Conservation (phyloP, 2,329 filamentous ascomycete genomes). For the Exophiala viscosa region DNA sequence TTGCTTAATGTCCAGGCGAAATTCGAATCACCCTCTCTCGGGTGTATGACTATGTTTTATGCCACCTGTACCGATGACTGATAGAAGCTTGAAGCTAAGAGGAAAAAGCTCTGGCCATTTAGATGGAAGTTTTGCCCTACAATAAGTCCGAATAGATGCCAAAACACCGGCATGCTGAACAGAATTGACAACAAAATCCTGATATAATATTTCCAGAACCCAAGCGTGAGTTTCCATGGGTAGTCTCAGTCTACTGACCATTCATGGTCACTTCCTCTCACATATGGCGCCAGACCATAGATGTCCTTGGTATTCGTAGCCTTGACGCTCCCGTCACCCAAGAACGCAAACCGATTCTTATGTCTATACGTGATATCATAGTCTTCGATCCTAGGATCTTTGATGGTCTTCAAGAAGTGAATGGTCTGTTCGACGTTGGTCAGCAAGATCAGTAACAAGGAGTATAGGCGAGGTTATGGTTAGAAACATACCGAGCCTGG, state of each 20-base stretch:
- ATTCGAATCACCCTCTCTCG: too few species aligned
- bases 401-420: constrained; percentile 32
- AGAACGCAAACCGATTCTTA: constrained; percentile 39
- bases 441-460: background rate
- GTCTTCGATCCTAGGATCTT: constrained; percentile 35
- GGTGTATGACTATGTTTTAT: too few species aligned
- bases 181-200: too few species aligned
- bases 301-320: constrained; percentile 20
- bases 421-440: constrained; percentile 30
- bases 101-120: too few species aligned
- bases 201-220: too few species aligned
- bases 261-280: background rate
- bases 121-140: too few species aligned
- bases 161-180: too few species aligned
- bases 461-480: background rate
- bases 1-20: too few species aligned
- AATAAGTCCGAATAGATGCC: too few species aligned
- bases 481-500: constrained; percentile 29
- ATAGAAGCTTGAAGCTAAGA: too few species aligned
- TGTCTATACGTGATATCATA: constrained; percentile 36
- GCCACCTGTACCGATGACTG: too few species aligned
- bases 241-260: background rate
- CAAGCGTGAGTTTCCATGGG: too few species aligned
- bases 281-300: constrained; percentile 2
- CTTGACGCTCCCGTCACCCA: constrained; percentile 45